Evolutionary conservation across 495 filamentous ascomycete genomes (phyloP).

Genomic region (Hypoxylon fuscum): DNA sequence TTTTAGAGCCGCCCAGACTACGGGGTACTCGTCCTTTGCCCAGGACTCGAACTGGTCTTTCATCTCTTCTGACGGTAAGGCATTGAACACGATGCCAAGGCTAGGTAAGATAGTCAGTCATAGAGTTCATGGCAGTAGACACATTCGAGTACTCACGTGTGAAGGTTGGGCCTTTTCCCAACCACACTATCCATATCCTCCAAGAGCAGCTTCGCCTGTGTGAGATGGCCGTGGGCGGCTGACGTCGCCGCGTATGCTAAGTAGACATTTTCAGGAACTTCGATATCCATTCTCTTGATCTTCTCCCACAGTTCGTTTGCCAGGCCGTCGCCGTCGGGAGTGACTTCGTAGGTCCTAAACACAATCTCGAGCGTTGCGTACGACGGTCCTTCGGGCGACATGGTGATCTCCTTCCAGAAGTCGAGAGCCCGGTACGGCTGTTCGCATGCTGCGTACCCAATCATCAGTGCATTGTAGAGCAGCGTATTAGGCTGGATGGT

Average conservation of each 20-base stretch:
- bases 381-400: conserved; percentile 81
- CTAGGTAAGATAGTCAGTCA: conserved; percentile 53
- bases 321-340: conserved; percentile 66
- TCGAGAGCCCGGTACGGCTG: conserved; percentile 69
- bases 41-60: conserved; percentile 77
- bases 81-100: conserved; percentile 77
- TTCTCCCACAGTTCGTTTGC: conserved; percentile 79
- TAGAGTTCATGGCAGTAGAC: neutral
- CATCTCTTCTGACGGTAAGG: conserved; percentile 63
- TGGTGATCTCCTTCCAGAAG: conserved; percentile 83
- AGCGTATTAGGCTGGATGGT: conserved; percentile 78
- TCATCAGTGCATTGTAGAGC: conserved; percentile 84
- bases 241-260: conserved; percentile 77
- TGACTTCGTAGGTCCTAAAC: conserved; percentile 76
- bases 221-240: conserved; percentile 71
- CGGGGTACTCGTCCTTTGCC: conserved; percentile 71
- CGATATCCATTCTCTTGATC: conserved; percentile 77
- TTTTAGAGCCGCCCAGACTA: conserved; percentile 71
- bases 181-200: conserved; percentile 69
- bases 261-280: conserved; percentile 75
- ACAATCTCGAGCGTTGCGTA: conserved; percentile 79
- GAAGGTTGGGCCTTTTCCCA: conserved; percentile 69
- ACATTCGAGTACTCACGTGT: conserved; percentile 69
- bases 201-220: conserved; percentile 70
- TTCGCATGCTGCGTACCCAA: conserved; percentile 77